phyloP scores from a whole-genome alignment of 192 early-diverging fungal species.

The Fimicolochytrium jonesii region DNA sequence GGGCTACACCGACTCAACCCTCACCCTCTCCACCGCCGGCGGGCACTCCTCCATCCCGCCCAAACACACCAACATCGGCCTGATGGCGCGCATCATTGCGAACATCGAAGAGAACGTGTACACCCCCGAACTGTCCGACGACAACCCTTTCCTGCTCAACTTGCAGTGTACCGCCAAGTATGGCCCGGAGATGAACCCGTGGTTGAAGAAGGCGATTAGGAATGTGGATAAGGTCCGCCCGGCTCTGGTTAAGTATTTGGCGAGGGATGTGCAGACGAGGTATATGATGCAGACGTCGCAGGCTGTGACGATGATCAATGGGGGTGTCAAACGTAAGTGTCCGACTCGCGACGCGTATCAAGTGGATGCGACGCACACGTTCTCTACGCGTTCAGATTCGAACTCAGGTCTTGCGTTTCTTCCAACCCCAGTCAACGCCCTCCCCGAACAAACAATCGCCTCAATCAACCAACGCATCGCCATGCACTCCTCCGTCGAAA shows the following conservation, averaged over 20 bases:
- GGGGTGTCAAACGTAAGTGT: slow-evolving; percentile 37
- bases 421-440: slow-evolving; percentile 37
- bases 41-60: slow-evolving; percentile 43
- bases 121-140: slow-evolving; percentile 7
- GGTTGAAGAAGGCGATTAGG: slow-evolving; percentile 16
- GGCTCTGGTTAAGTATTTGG: slow-evolving; percentile 9
- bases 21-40: slow-evolving; percentile 28
- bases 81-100: slow-evolving; percentile 17
- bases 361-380: background rate
- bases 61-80: slow-evolving; percentile 36
- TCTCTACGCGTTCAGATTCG: background rate
- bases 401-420: too few relatives aligned
- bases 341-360: background rate
- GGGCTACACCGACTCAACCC: slow-evolving; percentile 26
- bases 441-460: slow-evolving; percentile 31
- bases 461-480: slow-evolving; percentile 40
- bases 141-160: slow-evolving; percentile 21
- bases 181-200: slow-evolving; percentile 15
- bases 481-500: slow-evolving; percentile 12
- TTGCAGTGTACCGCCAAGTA: slow-evolving; percentile 26
- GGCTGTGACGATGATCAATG: slow-evolving; percentile 42
- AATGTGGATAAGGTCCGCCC: slow-evolving; percentile 1
- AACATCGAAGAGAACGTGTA: slow-evolving; percentile 24
- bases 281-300: slow-evolving; percentile 39
- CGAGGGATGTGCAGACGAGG: background rate